Percentiles rank a stretch among this genome's conserved stretches.
Conservation (phyloP, 2,329 filamentous ascomycete genomes). For the Claviceps sp. region DNA sequence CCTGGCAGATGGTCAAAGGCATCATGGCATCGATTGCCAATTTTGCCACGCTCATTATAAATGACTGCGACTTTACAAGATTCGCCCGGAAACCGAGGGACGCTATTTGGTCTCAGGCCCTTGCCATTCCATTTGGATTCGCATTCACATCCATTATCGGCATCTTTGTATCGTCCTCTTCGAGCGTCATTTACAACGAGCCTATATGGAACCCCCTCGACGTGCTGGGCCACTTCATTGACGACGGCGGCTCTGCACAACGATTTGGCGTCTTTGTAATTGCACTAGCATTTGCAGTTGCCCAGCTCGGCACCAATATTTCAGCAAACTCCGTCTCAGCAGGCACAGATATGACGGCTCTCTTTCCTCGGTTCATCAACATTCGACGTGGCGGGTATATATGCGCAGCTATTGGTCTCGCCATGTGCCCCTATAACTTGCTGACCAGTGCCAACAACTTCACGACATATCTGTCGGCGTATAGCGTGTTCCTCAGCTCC, state of each 20-base stretch:
- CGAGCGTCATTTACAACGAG: constrained; percentile 50
- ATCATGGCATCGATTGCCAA: constrained; percentile 86
- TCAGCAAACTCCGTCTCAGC: constrained; percentile 77
- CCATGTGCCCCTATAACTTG: constrained; percentile 79
- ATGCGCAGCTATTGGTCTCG: constrained; percentile 64
- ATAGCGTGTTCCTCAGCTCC: constrained; percentile 85
- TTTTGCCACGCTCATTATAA: constrained; percentile 74
- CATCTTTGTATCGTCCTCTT: constrained; percentile 64
- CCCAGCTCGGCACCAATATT: constrained; percentile 77
- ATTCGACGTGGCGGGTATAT: constrained; percentile 82
- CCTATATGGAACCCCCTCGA: constrained; percentile 63
- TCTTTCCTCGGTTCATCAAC: constrained; percentile 66
- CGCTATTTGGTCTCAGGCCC: constrained; percentile 67
- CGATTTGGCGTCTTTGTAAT: constrained; percentile 68
- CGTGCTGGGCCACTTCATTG: constrained; percentile 52
- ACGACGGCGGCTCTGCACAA: constrained; percentile 53
- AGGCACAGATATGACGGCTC: constrained; percentile 68
- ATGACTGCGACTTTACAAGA: constrained; percentile 74
- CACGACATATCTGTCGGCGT: constrained; percentile 81
- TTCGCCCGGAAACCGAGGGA: constrained; percentile 67
- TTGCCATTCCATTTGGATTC: constrained; percentile 60
- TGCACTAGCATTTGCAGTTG: constrained; percentile 56
- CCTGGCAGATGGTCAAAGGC: constrained; percentile 71
- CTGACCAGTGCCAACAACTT: constrained; percentile 67
- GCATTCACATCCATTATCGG: constrained; percentile 75